Percentiles rank a stretch among this genome's conserved stretches.
Evolutionary conservation across 345 rosid genomes (phyloP).

Genomic region (Syzygium grande): DNA sequence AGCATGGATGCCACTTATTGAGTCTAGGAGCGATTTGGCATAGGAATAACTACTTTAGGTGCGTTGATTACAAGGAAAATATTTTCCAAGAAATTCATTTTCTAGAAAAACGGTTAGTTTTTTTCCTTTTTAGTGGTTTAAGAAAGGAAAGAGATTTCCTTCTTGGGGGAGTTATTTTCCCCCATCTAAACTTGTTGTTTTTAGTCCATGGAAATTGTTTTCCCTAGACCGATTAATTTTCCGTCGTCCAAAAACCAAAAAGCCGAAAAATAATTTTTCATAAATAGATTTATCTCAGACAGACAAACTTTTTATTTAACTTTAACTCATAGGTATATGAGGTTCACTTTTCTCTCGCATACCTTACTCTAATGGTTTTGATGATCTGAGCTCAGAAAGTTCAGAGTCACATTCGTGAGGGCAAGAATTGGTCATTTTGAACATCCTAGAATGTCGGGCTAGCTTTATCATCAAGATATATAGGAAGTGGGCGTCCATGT

Average conservation of each 20-base stretch:
- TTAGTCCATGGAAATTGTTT: too few relatives aligned
- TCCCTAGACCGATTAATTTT: too few relatives aligned
- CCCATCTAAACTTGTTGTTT: too few relatives aligned
- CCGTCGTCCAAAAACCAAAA: too few relatives aligned
- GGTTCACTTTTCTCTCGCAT: background rate
- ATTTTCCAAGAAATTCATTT: too few relatives aligned
- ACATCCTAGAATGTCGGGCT: background rate
- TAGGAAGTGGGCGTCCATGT: background rate
- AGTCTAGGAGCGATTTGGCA: background rate
- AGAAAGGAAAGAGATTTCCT: too few relatives aligned
- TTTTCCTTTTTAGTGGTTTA: too few relatives aligned
- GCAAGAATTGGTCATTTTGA: background rate
- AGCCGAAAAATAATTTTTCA: too few relatives aligned
- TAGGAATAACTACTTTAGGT: background rate
- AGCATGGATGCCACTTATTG: background rate
- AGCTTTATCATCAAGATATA: background rate
- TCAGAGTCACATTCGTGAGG: background rate
- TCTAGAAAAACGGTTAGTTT: too few relatives aligned
- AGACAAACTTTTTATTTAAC: background rate
- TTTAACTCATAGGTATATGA: background rate
- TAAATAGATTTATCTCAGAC: too few relatives aligned
- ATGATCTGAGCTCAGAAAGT: background rate
- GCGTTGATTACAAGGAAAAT: too few relatives aligned
- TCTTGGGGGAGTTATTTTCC: too few relatives aligned
- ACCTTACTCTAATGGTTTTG: background rate